Conservation (phyloP, 768 basidiomycete genomes). For the Gymnopilus junonius region DNA sequence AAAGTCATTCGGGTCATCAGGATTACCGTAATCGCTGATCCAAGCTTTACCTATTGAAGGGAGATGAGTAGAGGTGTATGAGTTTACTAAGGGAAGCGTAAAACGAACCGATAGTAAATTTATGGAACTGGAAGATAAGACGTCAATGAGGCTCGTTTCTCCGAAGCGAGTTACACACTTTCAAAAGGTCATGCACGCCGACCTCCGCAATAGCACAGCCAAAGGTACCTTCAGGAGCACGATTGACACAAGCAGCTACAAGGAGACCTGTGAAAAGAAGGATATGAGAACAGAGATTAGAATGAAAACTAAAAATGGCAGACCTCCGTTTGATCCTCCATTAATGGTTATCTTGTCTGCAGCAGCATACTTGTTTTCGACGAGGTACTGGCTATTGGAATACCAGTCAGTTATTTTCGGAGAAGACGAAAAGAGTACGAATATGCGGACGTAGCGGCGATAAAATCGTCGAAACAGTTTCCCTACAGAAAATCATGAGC, state of each 20-base stretch:
- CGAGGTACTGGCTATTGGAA: constrained; percentile 61
- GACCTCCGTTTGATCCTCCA: constrained; percentile 84
- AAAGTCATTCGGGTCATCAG: constrained; percentile 76
- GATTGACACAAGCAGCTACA: constrained; percentile 84
- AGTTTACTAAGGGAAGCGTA: constrained; percentile 4
- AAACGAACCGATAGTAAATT: constrained; percentile 71
- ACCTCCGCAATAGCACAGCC: constrained; percentile 85
- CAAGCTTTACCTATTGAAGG: constrained; percentile 63
- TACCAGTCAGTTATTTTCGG: constrained; percentile 1
- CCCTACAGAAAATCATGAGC: constrained; percentile 38
- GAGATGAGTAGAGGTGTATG: background rate
- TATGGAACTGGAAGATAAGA: constrained; percentile 54
- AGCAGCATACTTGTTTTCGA: constrained; percentile 72
- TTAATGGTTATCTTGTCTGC: constrained; percentile 76
- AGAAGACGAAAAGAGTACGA: background rate
- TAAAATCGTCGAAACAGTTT: constrained; percentile 85
- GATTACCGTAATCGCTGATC: constrained; percentile 80
- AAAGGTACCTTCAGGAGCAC: constrained; percentile 74
- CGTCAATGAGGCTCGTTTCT: background rate
- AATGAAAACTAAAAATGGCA: constrained; percentile 12
- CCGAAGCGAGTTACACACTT: constrained; percentile 42
- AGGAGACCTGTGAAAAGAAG: constrained; percentile 57
- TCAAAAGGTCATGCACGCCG: constrained; percentile 80
- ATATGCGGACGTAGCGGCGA: constrained; percentile 69
- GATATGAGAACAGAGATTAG: background rate